These are phyloP conservation scores for Darksidea phi DNA, from an alignment of 495 filamentous ascomycete species.

Conservation along the genomic window DNA sequence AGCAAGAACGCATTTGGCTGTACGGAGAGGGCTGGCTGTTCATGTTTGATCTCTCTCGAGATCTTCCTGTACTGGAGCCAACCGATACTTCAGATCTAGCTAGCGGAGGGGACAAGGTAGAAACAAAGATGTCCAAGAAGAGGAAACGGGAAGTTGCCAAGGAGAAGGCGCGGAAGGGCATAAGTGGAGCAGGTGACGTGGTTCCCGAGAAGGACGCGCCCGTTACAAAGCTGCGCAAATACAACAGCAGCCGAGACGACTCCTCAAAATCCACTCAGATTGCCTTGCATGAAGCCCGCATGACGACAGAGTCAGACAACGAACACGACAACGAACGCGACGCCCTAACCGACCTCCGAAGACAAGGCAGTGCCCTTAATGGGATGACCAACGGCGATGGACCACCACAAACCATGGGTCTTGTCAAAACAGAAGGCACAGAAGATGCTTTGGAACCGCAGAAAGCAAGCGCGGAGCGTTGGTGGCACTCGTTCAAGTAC, in stretches of 20 bases:
- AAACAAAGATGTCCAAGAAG: constrained; percentile 24
- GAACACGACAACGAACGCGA: constrained; percentile 18
- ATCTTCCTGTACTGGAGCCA: constrained; percentile 53
- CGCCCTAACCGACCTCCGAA: constrained; percentile 18
- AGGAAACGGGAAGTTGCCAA: constrained; percentile 23
- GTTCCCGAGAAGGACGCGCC: constrained; percentile 20
- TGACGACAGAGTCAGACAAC: constrained; percentile 13
- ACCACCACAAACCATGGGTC: too few species aligned
- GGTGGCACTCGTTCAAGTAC: constrained; percentile 88
- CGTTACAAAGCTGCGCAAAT: constrained; percentile 27
- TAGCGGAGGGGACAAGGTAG: not conserved
- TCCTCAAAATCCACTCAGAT: constrained; percentile 13
- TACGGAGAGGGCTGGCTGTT: constrained; percentile 83
- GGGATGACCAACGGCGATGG: constrained; percentile 3
- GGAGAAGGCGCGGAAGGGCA: constrained; percentile 13
- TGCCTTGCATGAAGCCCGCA: constrained; percentile 5
- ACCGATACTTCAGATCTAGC: not conserved
- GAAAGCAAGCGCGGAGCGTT: constrained; percentile 37
- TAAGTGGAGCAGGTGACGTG: constrained; percentile 31
- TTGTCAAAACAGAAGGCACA: constrained; percentile 27
- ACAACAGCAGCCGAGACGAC: constrained; percentile 26
- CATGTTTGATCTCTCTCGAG: constrained; percentile 82
- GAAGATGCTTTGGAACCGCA: constrained; percentile 31
- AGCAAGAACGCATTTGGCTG: constrained; percentile 70
- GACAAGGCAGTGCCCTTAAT: constrained; percentile 7